A percentile compares a stretch with the other conserved stretches of the same genome.
phyloP scores from a whole-genome alignment of 2,329 filamentous ascomycete genomes.

The Epichloe hybrida region DNA sequence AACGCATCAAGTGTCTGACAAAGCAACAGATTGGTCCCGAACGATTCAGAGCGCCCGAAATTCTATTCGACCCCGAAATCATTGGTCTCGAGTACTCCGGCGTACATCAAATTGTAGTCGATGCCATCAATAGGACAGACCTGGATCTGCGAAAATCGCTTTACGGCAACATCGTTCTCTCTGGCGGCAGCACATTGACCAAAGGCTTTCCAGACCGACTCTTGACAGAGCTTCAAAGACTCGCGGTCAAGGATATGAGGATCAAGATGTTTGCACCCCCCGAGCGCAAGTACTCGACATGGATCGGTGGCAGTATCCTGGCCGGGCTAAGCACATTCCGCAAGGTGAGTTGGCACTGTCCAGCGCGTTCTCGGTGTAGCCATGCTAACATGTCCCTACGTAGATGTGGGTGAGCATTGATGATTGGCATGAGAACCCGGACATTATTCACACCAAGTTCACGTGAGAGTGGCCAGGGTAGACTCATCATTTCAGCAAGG shows the following conservation, averaged over 20 bases:
- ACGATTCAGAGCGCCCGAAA: slow-evolving; percentile 90
- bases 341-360: slow-evolving; percentile 52
- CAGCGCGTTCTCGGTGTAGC: background rate
- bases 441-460: slow-evolving; percentile 97
- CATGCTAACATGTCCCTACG: slow-evolving; percentile 7
- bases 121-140: slow-evolving; percentile 88
- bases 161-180: slow-evolving; percentile 94
- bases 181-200: slow-evolving; percentile 87
- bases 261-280: slow-evolving; percentile 97
- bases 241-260: slow-evolving; percentile 97
- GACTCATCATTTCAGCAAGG: background rate
- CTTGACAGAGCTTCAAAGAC: slow-evolving; percentile 77
- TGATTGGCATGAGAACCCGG: slow-evolving; percentile 98
- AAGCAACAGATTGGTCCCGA: slow-evolving; percentile 64
- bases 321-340: slow-evolving; percentile 94
- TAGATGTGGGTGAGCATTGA: slow-evolving; percentile 99
- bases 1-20: slow-evolving; percentile 10
- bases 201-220: slow-evolving; percentile 93
- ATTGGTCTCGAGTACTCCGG: slow-evolving; percentile 95
- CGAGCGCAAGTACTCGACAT: slow-evolving; percentile 98
- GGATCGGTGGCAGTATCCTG: slow-evolving; percentile 96
- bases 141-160: slow-evolving; percentile 88
- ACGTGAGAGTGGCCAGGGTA: slow-evolving; percentile 40
- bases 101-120: slow-evolving; percentile 94
- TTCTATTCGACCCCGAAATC: slow-evolving; percentile 93